Base-by-base conservation (phyloP, 306 rosid species). In the Hippophae gyantsensis region DNA sequence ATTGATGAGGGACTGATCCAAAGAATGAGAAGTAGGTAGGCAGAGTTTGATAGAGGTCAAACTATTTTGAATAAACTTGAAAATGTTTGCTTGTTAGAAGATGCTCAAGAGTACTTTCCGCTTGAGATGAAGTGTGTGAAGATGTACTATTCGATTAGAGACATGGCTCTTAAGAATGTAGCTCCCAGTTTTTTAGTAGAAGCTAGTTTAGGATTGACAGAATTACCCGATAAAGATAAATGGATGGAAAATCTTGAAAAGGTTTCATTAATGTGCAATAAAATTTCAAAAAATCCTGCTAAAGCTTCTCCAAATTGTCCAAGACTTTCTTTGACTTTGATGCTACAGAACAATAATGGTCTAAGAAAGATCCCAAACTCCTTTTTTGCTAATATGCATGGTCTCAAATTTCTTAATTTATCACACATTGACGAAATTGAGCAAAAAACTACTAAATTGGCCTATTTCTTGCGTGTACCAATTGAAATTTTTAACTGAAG, bases 1-100 rank as follows among this genome's bases (percentile, higher is more conserved):
- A 51, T 61, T 54, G 68, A 67, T 9, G 68, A 71, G 61, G 71
- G 71, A 26, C 61, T 72, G 32, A 49, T 71, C 1, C 12, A 67
- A 13, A 68, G 70, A 13, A 58, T 48, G 68, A 76, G n/a, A 18
- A 67, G 61, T 10, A 43, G 70, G 65, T 49, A 40, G 12, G 14
- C 49, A 42, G 42, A 50, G 58, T 52, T 51, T 18, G 67, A 62
- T 13, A 51, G 49, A 13, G 48, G 67, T 42, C 67, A 62, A 9
- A 13, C 58, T 48, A 62, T 62, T 50, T 40, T 62, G 47, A 62
- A 52, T 14, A 52, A 52, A 50, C 67, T 62, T 18, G 67, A 50
- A 50, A 50, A 52, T 42, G 57, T n/a, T 5, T 62, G 67, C 57
- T 62, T 62, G 25, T 42, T 62, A 49, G 58, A 50, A 41, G 67